Evolutionary conservation across 129 eudicot species (phyloP).

Genomic region (carrot (Daucus carota)): DNA sequence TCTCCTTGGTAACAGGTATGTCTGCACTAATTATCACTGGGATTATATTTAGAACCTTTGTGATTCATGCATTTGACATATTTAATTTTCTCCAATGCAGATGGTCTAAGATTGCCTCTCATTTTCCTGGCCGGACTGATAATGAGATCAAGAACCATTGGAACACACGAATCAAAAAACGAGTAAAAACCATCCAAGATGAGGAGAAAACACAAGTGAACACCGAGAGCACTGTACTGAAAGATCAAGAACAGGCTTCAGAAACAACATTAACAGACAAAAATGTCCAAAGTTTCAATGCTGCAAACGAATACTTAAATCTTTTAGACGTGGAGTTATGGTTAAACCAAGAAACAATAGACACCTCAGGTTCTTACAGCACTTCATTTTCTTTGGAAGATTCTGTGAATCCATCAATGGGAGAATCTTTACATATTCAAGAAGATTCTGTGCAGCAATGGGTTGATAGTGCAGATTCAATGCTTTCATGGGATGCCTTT

Average conservation of each 20-base stretch:
- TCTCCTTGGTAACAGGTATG: conserved; percentile 71
- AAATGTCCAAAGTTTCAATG: conserved; percentile 15
- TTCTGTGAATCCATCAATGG: conserved; percentile 28
- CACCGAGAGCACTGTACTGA: background rate
- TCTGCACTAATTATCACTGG: background rate
- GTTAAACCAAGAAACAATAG: conserved; percentile 25
- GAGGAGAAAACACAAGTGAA: conserved; percentile 18
- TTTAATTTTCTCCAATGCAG: conserved; percentile 17
- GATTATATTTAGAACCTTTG: background rate
- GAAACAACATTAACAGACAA: conserved; percentile 12
- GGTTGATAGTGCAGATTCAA: conserved; percentile 48
- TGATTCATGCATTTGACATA: too few species aligned
- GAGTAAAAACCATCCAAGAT: conserved; percentile 38
- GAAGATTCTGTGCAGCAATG: conserved; percentile 37
- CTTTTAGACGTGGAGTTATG: conserved; percentile 20
- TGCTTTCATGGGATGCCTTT: conserved; percentile 49
- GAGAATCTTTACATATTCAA: conserved; percentile 22
- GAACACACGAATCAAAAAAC: conserved; percentile 83
- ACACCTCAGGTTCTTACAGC: conserved; percentile 15
- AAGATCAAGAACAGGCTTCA: conserved; percentile 11
- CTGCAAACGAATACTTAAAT: conserved; percentile 9
- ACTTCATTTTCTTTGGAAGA: conserved; percentile 30
- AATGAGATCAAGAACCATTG: conserved; percentile 73
- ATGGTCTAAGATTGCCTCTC: conserved; percentile 78
- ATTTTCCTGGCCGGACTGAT: conserved; percentile 80